Evolutionary conservation across 805 yeast species (phyloP), one percentile per base, ranked within the genome.

Genomic region (Schwanniomyces sp.): DNA sequence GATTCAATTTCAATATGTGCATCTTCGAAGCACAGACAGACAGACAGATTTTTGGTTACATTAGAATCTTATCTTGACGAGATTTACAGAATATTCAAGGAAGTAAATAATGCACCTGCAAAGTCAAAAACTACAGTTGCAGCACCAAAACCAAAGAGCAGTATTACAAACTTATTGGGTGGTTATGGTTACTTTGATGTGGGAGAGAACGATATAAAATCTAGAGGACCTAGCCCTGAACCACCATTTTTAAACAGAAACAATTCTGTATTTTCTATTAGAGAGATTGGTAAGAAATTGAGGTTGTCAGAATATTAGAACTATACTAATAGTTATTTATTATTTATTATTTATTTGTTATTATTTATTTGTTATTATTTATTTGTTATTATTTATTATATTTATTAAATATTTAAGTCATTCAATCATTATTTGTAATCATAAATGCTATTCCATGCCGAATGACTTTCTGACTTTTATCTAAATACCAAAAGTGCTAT

Each of bases 401-500:
- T 48, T 38, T 36, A 29, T 47, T 40, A n/a, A n/a, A n/a, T n/a
- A n/a, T n/a, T n/a, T n/a, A 45, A 34, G 42, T 49, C 51, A 32
- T 49, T 46, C 24, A 42, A 24, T 38, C 43, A 45, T 40, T 26
- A 44, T 28, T 21, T 25, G 25, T 32, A 7, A 18, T 34, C 25
- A 16, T 36, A 11, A 12, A 37, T 37, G 27, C 40, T 45, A 44
- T 36, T 41, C 7, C 30, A 30, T 8, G 6, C 7, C 7, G 6
- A 28, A 17, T 43, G 16, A 16, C 12, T 34, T 34, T n/a, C 5
- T 16, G 25, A n/a, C 27, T 18, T 24, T 5, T 12, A 34, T 38
- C 43, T 66, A 85, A 32, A 86, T 84, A 40, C 92, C 92, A 67
- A 85, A 86, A 46, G 76, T 76, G 27, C 86, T 87, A 47, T 79